Conservation (phyloP, 1,284 basidiomycete genomes). For the Singerocomus inundabilis region DNA sequence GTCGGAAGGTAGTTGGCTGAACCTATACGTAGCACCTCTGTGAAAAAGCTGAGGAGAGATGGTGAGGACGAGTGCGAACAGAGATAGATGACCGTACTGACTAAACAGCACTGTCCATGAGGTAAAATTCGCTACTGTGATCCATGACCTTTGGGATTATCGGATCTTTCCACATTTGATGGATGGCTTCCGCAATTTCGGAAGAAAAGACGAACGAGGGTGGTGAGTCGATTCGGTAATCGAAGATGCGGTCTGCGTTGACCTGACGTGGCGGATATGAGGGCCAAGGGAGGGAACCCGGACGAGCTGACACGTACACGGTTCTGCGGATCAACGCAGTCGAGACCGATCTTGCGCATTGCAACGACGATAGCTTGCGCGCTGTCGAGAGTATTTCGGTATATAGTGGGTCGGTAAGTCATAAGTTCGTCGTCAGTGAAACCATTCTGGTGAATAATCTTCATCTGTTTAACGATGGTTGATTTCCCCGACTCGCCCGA, state of each 20-base stretch:
- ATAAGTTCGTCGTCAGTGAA: conserved; percentile 82
- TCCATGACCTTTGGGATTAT: conserved; percentile 87
- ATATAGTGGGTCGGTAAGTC: conserved; percentile 78
- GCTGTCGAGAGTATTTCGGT: conserved; percentile 85
- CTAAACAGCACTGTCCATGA: conserved; percentile 96
- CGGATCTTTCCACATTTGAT: conserved; percentile 88
- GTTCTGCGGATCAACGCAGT: conserved; percentile 78
- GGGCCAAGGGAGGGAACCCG: neutral
- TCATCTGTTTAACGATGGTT: conserved; percentile 99
- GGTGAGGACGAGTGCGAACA: conserved; percentile 1
- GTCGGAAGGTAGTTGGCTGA: conserved; percentile 80
- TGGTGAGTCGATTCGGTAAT: conserved; percentile 47
- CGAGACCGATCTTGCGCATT: conserved; percentile 87
- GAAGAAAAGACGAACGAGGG: conserved; percentile 49
- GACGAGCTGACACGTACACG: conserved; percentile 38
- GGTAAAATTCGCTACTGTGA: conserved; percentile 85
- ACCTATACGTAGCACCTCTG: conserved; percentile 81
- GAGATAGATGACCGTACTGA: conserved; percentile 42
- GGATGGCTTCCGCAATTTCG: conserved; percentile 76
- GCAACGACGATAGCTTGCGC: conserved; percentile 88
- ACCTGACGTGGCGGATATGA: conserved; percentile 32
- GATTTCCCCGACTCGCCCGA: conserved; percentile 87
- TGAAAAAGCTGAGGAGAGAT: conserved; percentile 71
- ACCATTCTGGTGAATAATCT: conserved; percentile 96
- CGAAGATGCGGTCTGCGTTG: conserved; percentile 61